A percentile compares a stretch with the other conserved stretches of the same genome.
These are phyloP conservation scores for Globisporangium heterothallicum DNA, from an alignment of 352 stramenopile genomes.

Conservation along the genomic window DNA sequence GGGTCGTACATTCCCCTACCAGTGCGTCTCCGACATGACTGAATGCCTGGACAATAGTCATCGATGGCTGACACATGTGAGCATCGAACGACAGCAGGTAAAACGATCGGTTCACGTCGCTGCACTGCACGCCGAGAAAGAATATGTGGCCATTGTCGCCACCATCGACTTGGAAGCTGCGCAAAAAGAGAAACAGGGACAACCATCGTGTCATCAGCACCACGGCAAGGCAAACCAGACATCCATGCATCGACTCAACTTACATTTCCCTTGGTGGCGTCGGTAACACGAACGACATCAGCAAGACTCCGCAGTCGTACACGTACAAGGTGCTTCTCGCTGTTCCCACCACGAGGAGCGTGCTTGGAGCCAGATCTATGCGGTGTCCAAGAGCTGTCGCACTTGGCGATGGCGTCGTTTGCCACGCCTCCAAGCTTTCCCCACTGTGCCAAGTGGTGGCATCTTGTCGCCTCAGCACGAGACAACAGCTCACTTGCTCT, in stretches of 20 bases:
- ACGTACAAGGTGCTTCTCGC: slow-evolving; percentile 41
- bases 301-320: slow-evolving; percentile 32
- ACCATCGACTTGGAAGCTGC: slow-evolving; percentile 18
- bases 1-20: slow-evolving; percentile 23
- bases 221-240: neutral
- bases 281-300: slow-evolving; percentile 42
- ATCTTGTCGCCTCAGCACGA: neutral
- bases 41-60: slow-evolving; percentile 46
- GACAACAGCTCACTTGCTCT: slow-evolving; percentile 13
- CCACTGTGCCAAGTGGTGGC: neutral
- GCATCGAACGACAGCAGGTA: slow-evolving; percentile 45
- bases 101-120: slow-evolving; percentile 36
- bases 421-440: neutral
- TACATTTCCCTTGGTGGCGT: slow-evolving; percentile 40
- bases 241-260: slow-evolving; percentile 8
- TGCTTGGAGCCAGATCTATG: slow-evolving; percentile 15
- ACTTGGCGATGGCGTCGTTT: neutral
- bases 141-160: neutral
- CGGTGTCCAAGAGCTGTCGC: neutral
- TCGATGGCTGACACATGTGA: slow-evolving; percentile 18
- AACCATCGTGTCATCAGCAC: neutral
- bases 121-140: slow-evolving; percentile 35
- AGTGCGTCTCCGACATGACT: slow-evolving; percentile 38
- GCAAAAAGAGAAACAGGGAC: too few species aligned
- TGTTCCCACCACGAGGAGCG: slow-evolving; percentile 39